phyloP scores from a whole-genome alignment of 1,284 basidiomycete genomes.

The Irpex rosettiformis region DNA sequence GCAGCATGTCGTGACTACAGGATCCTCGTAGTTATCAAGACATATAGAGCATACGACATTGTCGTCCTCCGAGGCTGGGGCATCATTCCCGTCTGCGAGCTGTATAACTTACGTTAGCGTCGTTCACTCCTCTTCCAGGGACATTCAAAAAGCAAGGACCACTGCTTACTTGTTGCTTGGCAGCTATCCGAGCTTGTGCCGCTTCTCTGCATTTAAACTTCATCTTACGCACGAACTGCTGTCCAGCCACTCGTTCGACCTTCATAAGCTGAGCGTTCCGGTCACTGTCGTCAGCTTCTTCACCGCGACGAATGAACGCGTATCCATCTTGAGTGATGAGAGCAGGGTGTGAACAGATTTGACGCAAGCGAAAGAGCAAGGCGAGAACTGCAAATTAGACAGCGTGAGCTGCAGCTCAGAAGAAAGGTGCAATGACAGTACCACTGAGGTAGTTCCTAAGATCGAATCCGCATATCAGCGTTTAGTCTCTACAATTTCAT shows the following conservation, averaged over 20 bases:
- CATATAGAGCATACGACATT: conserved; percentile 48
- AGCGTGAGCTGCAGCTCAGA: background rate
- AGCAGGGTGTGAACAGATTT: conserved; percentile 53
- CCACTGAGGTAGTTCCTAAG: conserved; percentile 48
- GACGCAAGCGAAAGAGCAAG: conserved; percentile 51
- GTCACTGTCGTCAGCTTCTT: conserved; percentile 30
- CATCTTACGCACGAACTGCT: conserved; percentile 46
- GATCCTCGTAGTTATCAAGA: conserved; percentile 42
- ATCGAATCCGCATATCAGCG: no score
- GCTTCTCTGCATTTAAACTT: conserved; percentile 41
- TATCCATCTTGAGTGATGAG: conserved; percentile 45
- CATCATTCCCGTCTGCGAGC: background rate
- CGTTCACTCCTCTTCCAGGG: conserved; percentile 38
- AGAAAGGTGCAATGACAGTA: conserved; percentile 3
- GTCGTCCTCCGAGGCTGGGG: conserved; percentile 37
- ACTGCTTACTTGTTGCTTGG: no score
- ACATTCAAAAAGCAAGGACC: no score
- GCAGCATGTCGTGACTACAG: conserved; percentile 45
- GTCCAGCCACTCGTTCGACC: conserved; percentile 41
- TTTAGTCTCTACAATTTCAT: no score
- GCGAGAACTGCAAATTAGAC: conserved; percentile 38
- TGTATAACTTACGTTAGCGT: background rate
- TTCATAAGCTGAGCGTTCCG: conserved; percentile 17
- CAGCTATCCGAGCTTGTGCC: conserved; percentile 37
- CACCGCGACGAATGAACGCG: conserved; percentile 36